phyloP scores from a whole-genome alignment of 768 basidiomycete genomes.

The Termitomyces titanicus region DNA sequence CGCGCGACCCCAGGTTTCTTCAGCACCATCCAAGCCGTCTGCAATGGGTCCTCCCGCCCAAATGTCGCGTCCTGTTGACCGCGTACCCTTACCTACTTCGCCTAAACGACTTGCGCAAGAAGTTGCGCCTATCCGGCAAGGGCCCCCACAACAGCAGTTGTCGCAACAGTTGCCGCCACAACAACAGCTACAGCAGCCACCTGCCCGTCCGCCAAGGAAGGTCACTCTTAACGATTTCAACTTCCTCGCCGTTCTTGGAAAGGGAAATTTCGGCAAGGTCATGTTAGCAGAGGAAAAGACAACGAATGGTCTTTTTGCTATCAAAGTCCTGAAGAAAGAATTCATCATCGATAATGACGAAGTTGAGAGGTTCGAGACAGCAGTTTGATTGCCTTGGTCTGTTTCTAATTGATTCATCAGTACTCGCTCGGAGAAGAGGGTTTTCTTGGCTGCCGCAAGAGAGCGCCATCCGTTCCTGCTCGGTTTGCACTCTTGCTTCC shows the following conservation, averaged over 20 bases:
- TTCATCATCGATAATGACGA: constrained; percentile 99
- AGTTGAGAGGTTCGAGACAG: constrained; percentile 78
- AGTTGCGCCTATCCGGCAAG: constrained; percentile 33
- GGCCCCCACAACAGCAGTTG: constrained; percentile 27
- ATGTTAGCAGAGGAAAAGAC: constrained; percentile 99
- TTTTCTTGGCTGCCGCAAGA: constrained; percentile 94
- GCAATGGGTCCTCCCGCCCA: constrained; percentile 27
- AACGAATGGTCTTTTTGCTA: constrained; percentile 86
- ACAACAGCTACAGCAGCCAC: constrained; percentile 31
- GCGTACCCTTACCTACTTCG: constrained; percentile 22
- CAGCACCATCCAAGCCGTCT: constrained; percentile 33
- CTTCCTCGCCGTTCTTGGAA: constrained; percentile 96
- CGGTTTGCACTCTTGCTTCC: constrained; percentile 97
- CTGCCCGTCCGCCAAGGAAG: constrained; percentile 58
- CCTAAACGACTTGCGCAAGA: constrained; percentile 27
- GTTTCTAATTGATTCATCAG: constrained; percentile 37
- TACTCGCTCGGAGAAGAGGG: constrained; percentile 98
- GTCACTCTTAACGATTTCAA: constrained; percentile 99
- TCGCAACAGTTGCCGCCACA: constrained; percentile 13
- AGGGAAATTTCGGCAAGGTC: constrained; percentile 99
- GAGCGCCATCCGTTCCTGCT: constrained; percentile 98
- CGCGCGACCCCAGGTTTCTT: constrained; percentile 20
- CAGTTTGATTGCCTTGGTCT: neutral
- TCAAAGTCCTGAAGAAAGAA: constrained; percentile 99
- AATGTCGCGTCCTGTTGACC: constrained; percentile 25